Conservation (phyloP, 495 filamentous ascomycete genomes). For the Tuber indicum region DNA sequence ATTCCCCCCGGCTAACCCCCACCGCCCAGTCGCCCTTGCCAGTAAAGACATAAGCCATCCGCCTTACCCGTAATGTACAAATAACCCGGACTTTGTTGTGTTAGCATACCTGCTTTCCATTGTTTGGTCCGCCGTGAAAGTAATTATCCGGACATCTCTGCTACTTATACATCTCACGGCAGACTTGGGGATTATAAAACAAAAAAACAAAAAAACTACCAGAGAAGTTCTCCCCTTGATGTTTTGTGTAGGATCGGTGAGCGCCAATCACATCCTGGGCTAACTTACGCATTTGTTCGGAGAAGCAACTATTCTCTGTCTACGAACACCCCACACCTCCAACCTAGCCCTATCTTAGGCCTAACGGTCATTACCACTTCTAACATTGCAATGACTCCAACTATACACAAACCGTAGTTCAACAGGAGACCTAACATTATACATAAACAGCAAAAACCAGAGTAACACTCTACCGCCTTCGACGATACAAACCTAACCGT, state of each 20-base stretch:
- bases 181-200: not conserved
- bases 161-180: not conserved
- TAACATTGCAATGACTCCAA: not conserved
- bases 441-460: not conserved
- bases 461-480: not conserved
- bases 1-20: not conserved
- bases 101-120: not conserved
- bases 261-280: not conserved
- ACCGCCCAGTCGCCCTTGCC: not conserved
- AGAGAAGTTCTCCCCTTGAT: not conserved
- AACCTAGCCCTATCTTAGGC: not conserved
- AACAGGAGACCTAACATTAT: not conserved
- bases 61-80: not conserved
- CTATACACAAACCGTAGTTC: not conserved
- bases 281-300: not conserved
- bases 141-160: not conserved
- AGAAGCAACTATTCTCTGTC: not conserved
- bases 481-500: not conserved
- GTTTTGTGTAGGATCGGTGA: not conserved
- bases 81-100: not conserved
- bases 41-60: not conserved
- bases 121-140: not conserved
- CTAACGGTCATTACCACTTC: not conserved
- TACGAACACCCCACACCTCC: not conserved
- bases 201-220: too few relatives aligned